phyloP scores from a whole-genome alignment of 2,329 filamentous ascomycete genomes.

The Hypoxylon rubiginosum region DNA sequence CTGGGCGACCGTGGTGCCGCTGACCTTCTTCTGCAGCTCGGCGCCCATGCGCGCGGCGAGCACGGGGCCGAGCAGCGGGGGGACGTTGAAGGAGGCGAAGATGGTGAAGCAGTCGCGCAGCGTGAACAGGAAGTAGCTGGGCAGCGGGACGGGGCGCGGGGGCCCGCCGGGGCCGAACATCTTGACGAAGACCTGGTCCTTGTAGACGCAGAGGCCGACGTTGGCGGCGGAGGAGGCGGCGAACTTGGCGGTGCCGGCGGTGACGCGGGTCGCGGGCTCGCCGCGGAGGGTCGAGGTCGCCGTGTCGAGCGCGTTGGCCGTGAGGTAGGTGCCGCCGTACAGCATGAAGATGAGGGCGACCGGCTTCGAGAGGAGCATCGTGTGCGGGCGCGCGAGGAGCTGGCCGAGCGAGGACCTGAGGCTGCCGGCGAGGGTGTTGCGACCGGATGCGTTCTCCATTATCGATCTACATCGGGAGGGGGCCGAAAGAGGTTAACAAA shows the following conservation, averaged over 20 bases:
- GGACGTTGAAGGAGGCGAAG: conserved; percentile 92
- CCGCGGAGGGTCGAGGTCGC: conserved; percentile 73
- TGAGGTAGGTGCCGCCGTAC: conserved; percentile 91
- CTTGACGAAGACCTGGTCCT: conserved; percentile 86
- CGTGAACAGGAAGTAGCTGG: conserved; percentile 84
- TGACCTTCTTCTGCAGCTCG: conserved; percentile 64
- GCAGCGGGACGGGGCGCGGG: conserved; percentile 72
- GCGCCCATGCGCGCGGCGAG: conserved; percentile 69
- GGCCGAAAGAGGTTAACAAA: conserved; percentile 15
- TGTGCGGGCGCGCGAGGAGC: conserved; percentile 71
- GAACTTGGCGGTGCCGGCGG: conserved; percentile 84
- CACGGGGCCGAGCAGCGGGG: conserved; percentile 79
- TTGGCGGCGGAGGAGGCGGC: conserved; percentile 84
- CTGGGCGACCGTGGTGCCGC: conserved; percentile 77
- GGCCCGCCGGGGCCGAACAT: conserved; percentile 77
- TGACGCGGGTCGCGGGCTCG: conserved; percentile 72
- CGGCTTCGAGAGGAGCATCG: conserved; percentile 73
- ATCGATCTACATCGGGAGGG: conserved; percentile 68
- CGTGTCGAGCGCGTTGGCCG: conserved; percentile 90
- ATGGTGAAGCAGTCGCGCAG: conserved; percentile 88
- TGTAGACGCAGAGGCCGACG: conserved; percentile 87
- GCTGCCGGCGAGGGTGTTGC: conserved; percentile 70
- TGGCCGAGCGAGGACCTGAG: conserved; percentile 69
- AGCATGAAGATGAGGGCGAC: conserved; percentile 79
- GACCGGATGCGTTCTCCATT: conserved; percentile 84